Base-by-base conservation (phyloP, 108 stramenopile genomes). In the Skeletonema tropicum region DNA sequence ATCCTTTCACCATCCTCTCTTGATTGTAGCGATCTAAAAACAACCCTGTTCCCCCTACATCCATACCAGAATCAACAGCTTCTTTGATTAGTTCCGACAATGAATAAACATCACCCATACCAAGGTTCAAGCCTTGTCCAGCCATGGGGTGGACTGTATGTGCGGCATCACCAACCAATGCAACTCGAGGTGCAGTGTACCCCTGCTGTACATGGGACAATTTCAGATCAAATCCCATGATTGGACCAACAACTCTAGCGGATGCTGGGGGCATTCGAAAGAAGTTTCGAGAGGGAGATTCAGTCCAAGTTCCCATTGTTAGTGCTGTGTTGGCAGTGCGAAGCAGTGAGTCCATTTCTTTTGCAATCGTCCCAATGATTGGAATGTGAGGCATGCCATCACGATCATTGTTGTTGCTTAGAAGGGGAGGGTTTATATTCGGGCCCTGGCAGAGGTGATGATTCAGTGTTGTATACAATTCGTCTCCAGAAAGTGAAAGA, bases 101-200 rank as follows among this genome's bases (percentile, higher is more conserved):
- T 5, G 60, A 70, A 10, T 83, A 71, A 6, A 91, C 96, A 79
- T 97, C 98, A 30, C 83, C 92, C 60, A 98, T 73, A 41, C 98
- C 98, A 15, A 98, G 83, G 86, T 98, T 98, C 57, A 98, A 87
- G 0, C 97, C 97, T 73, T 98, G 98, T 30, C 98, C 98, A 6
- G 98, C 98, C 95, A 98, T 96, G 14, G 97, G 98, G 86, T 98
- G 98, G 21, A 98, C 87, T 0, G 96, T 94, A 85, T 98, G 98
- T 6, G 98, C 98, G 0, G 98, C 96, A 86, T 98, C 98, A 32
- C 98, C 97, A 3, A 97, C 86, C 58, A 98, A 73, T 1, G 92
- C 95, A 12, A 90, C 75, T 42, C 91, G 87, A 13, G 78, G 78
- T 31, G 65, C 71, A 2, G 68, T 72, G 26, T 84, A 84, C 13